Conservation (phyloP, 2,329 filamentous ascomycete genomes). For the Thielaviopsis populi region DNA sequence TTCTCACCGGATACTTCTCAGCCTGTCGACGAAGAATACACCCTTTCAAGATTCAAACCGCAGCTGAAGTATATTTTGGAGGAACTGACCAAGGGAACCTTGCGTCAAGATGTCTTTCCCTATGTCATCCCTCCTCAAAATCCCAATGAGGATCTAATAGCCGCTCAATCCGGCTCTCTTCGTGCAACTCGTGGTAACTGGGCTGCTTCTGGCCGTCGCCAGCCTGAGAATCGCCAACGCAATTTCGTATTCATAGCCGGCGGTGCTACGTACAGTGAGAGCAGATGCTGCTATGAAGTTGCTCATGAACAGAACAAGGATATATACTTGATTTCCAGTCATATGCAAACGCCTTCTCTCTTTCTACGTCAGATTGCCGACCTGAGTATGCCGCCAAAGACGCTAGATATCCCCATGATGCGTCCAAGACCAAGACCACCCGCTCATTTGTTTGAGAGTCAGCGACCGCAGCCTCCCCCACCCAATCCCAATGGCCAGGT, state of each 20-base stretch:
- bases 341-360: conserved; percentile 77
- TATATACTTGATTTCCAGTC: conserved; percentile 74
- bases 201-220: conserved; percentile 65
- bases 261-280: conserved; percentile 85
- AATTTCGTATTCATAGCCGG: conserved; percentile 91
- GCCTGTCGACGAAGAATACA: conserved; percentile 55
- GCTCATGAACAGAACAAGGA: conserved; percentile 59
- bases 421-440: conserved; percentile 68
- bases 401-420: conserved; percentile 68
- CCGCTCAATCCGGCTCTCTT: conserved; percentile 54
- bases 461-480: conserved; percentile 11
- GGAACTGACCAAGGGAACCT: conserved; percentile 47
- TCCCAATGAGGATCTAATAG: conserved; percentile 41
- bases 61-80: conserved; percentile 73
- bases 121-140: conserved; percentile 57
- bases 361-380: conserved; percentile 75
- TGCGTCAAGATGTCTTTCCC: conserved; percentile 54
- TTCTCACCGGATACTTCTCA: conserved; percentile 41
- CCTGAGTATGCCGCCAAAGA: conserved; percentile 57
- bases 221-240: conserved; percentile 69
- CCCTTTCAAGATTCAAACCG: conserved; percentile 76
- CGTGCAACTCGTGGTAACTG: conserved; percentile 88
- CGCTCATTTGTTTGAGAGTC: conserved; percentile 66
- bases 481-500: conserved; percentile 5
- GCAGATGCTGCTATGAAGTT: conserved; percentile 76